These are phyloP conservation scores for Fusarium camptoceras DNA, from an alignment of 2,329 filamentous ascomycete species.

Conservation along the genomic window DNA sequence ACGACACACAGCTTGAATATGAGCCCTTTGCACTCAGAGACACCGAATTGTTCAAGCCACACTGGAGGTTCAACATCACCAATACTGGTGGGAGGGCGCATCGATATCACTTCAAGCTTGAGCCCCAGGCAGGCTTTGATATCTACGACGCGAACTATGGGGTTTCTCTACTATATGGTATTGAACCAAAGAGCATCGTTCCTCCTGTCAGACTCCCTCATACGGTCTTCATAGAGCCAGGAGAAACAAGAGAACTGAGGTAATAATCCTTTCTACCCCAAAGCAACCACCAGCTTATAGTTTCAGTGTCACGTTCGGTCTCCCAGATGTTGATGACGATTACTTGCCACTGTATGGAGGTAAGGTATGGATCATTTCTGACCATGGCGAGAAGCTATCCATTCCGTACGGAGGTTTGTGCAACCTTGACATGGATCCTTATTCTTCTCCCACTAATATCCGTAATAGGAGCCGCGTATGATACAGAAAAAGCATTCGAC, in stretches of 20 bases:
- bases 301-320: constrained; percentile 47
- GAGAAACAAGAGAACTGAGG: constrained; percentile 46
- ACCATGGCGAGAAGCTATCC: constrained; percentile 55
- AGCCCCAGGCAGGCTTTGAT: constrained; percentile 56
- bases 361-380: constrained; percentile 56
- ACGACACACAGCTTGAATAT: constrained; percentile 53
- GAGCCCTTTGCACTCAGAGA: constrained; percentile 63
- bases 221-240: constrained; percentile 45
- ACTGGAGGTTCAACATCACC: constrained; percentile 54
- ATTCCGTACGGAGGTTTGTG: constrained; percentile 56
- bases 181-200: constrained; percentile 46
- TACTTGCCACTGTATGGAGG: constrained; percentile 59
- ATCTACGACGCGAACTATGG: constrained; percentile 49
- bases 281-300: background rate
- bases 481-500: constrained; percentile 55
- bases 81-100: constrained; percentile 57
- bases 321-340: constrained; percentile 49
- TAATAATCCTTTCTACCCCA: constrained; percentile 15
- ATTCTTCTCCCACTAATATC: background rate
- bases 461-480: constrained; percentile 51
- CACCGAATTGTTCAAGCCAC: constrained; percentile 55
- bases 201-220: constrained; percentile 49
- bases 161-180: constrained; percentile 44
- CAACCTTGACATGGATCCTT: background rate
- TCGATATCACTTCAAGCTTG: constrained; percentile 56